phyloP scores from a whole-genome alignment of 2,329 filamentous ascomycete species.

The Laburnicola sp. region DNA sequence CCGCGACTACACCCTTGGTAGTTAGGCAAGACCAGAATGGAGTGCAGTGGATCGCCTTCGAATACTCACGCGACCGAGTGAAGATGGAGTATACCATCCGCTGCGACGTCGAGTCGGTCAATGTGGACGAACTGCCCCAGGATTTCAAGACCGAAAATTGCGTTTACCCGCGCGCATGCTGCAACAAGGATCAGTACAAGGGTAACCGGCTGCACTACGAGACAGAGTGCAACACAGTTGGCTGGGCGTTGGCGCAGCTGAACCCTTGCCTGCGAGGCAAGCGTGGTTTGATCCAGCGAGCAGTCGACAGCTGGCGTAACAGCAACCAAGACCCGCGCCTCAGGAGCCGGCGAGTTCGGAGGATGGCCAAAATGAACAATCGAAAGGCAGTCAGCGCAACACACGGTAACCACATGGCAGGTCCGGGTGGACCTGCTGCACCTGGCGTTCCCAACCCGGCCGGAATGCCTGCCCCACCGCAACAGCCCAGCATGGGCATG shows the following conservation, averaged over 20 bases:
- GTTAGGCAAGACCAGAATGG: constrained; percentile 94
- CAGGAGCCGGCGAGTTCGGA: constrained; percentile 85
- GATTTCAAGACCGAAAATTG: constrained; percentile 99
- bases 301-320: constrained; percentile 98
- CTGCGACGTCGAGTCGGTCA: constrained; percentile 95
- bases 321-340: constrained; percentile 95
- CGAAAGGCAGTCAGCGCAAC: constrained; percentile 71
- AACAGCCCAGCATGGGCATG: constrained; percentile 71
- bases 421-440: constrained; percentile 62
- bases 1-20: constrained; percentile 91
- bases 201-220: constrained; percentile 96
- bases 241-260: constrained; percentile 94
- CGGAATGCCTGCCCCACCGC: constrained; percentile 60
- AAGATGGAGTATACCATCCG: constrained; percentile 99
- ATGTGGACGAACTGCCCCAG: constrained; percentile 77
- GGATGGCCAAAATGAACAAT: constrained; percentile 94
- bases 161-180: constrained; percentile 94
- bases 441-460: constrained; percentile 66
- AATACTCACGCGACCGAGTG: constrained; percentile 93
- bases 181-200: constrained; percentile 91
- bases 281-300: constrained; percentile 91
- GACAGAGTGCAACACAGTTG: constrained; percentile 98
- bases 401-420: constrained; percentile 67
- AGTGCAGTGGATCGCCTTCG: constrained; percentile 98
- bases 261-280: constrained; percentile 91